These are phyloP conservation scores for Combretum micranthum DNA, from an alignment of 345 rosid species.

Conservation along the genomic window DNA sequence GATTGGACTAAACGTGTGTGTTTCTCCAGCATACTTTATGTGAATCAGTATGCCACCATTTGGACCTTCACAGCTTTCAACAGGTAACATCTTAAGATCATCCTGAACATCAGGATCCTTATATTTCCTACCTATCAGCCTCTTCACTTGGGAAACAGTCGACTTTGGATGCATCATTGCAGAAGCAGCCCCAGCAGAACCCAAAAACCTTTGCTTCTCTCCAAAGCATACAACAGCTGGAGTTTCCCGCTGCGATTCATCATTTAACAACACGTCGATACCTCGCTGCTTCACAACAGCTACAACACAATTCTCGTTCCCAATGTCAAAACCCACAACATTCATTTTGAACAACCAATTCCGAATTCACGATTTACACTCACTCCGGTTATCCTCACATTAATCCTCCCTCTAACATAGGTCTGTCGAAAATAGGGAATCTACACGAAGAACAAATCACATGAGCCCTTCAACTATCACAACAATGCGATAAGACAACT, in stretches of 20 bases:
- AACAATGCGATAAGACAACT: too few relatives aligned
- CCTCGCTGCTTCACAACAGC: conserved; percentile 49
- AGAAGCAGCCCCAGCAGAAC: conserved; percentile 46
- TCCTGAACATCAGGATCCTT: conserved; percentile 37
- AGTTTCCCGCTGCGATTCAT: conserved; percentile 54
- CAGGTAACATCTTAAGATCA: conserved; percentile 34
- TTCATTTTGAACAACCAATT: conserved; percentile 30
- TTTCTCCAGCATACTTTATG: conserved; percentile 36
- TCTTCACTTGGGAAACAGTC: conserved; percentile 47
- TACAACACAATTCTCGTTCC: conserved; percentile 52
- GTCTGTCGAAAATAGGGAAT: too few relatives aligned
- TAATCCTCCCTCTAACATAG: too few relatives aligned
- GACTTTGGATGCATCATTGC: conserved; percentile 46
- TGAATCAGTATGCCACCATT: conserved; percentile 43
- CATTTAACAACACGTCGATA: conserved; percentile 49
- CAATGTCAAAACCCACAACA: conserved; percentile 51
- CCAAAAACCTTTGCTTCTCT: conserved; percentile 52
- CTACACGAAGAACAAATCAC: too few relatives aligned
- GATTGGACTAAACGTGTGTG: conserved; percentile 30
- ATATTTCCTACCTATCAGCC: conserved; percentile 40
- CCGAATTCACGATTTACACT: too few relatives aligned
- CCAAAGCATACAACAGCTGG: conserved; percentile 44
- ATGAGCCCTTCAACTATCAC: too few relatives aligned
- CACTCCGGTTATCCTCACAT: too few relatives aligned
- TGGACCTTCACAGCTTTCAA: conserved; percentile 33